Evolutionary conservation across 768 basidiomycete species (phyloP).

Genomic region (Lentinula raphanica): DNA sequence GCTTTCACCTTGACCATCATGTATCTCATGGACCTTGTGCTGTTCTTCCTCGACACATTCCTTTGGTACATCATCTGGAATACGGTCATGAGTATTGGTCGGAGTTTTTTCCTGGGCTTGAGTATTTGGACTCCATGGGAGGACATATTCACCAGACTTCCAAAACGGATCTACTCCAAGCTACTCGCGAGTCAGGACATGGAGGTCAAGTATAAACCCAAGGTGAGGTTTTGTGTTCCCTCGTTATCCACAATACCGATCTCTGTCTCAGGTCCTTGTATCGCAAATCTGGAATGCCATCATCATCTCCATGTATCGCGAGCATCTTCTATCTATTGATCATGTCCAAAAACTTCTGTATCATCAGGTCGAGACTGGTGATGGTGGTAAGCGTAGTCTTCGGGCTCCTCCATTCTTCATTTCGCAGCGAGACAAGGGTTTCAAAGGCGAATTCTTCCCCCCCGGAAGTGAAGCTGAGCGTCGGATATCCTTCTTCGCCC

Average conservation of each 20-base stretch:
- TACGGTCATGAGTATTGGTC: constrained; percentile 83
- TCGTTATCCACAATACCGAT: neutral
- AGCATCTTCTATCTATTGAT: constrained; percentile 96
- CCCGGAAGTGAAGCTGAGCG: constrained; percentile 92
- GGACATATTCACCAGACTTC: constrained; percentile 92
- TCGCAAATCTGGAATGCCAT: constrained; percentile 99
- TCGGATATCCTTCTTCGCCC: constrained; percentile 97
- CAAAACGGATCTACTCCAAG: constrained; percentile 96
- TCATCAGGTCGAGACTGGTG: constrained; percentile 82
- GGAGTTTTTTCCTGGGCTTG: constrained; percentile 86
- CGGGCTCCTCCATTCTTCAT: constrained; percentile 98
- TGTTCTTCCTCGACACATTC: constrained; percentile 99
- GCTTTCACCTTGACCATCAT: constrained; percentile 95
- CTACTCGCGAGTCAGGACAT: constrained; percentile 89
- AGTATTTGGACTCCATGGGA: constrained; percentile 99
- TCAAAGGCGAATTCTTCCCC: constrained; percentile 87
- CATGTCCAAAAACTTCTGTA: constrained; percentile 98
- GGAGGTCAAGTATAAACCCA: constrained; percentile 99
- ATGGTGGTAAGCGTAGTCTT: constrained; percentile 83
- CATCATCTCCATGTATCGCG: constrained; percentile 99
- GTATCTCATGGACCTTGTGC: constrained; percentile 96
- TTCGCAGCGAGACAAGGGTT: constrained; percentile 83
- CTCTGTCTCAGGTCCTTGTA: constrained; percentile 69
- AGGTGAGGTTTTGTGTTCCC: constrained; percentile 47
- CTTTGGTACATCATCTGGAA: constrained; percentile 99